Base-by-base conservation (phyloP, 345 rosid genomes). In the Sonneratia alba region DNA sequence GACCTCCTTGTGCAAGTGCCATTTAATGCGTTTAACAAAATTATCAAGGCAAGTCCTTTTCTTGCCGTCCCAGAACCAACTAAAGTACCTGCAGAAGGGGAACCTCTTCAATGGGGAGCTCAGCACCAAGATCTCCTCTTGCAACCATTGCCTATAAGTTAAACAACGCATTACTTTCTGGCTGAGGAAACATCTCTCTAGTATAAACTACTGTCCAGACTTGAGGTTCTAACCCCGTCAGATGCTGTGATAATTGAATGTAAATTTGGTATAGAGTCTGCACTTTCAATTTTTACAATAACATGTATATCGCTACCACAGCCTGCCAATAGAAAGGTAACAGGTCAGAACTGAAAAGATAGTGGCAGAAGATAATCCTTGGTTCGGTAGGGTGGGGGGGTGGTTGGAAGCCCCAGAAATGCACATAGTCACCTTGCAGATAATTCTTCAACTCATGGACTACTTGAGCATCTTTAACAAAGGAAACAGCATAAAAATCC, bases 121-220 rank as follows among this genome's bases (percentile, higher is more conserved):
- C 98, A 67, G 99, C 98, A 74, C 99, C 99, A 81, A 95, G 99
- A 85, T 95, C 99, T 81, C 99, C 99, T 88, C 99, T 87, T 72
- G 99, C 99, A 76, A 95, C 99, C 99, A 95, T 95, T 65, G 99
- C 99, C 99, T 95, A 70, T 48, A 72, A 75, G 0, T 24, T 3
- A 14, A 68, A 68, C 14, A 3, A 22, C 1, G 55, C 19, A n/a
- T 45, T 11, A 42, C 32, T 24, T 62, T 62, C 38, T 34, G 1
- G 66, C 1, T 27, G 27, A 62, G 38, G 38, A 62, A 34, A 62
- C 32, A n/a, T n/a, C 12, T 6, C 12, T 57, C 18, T 67, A 70
- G 61, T 3, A 53, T 37, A 16, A 71, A 55, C 47, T 11, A 5
- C 59, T n/a, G 36, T 24, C 24, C 21, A 65, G 45, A n/a, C 36